Percentiles rank a stretch among this genome's conserved stretches.
These are phyloP conservation scores for Aspergillus felis DNA, from an alignment of 2,329 filamentous ascomycete genomes.

Conservation along the genomic window DNA sequence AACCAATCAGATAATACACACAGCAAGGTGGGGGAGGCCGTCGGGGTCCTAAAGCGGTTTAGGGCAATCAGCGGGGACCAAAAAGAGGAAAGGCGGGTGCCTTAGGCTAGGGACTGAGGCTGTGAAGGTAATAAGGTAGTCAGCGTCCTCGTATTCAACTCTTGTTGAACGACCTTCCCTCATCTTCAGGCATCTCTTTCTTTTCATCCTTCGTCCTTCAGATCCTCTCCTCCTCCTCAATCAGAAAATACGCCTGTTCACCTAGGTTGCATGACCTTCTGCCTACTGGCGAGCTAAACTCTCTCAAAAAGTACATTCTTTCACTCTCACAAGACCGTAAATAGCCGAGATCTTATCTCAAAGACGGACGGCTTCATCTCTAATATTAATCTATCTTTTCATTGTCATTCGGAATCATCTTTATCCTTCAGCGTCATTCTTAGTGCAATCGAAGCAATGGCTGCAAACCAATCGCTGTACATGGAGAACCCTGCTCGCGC, in stretches of 20 bases:
- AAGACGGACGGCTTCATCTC: neutral
- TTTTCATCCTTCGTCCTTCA: neutral
- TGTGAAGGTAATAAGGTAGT: neutral
- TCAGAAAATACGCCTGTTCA: neutral
- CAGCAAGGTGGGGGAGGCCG: constrained; percentile 1
- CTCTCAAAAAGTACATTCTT: neutral
- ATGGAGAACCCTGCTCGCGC: constrained; percentile 16
- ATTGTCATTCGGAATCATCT: constrained; percentile 3
- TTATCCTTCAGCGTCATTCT: neutral
- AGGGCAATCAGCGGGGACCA: constrained; percentile 26
- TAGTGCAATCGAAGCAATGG: constrained; percentile 17
- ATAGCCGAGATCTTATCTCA: neutral
- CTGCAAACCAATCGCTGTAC: constrained; percentile 24
- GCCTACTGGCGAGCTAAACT: neutral
- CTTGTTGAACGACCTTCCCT: constrained; percentile 1
- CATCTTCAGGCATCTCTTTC: constrained; percentile 2
- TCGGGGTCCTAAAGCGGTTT: constrained; percentile 25
- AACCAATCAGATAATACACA: neutral
- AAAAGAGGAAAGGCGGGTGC: constrained; percentile 17
- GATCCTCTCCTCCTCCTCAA: constrained; percentile 1
- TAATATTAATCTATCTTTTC: neutral
- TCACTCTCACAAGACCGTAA: constrained; percentile 1
- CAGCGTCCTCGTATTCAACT: constrained; percentile 4
- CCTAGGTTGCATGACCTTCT: neutral
- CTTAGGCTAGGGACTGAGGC: neutral